Base-by-base conservation (phyloP, 805 yeast species). In the Candida hispaniensis region DNA sequence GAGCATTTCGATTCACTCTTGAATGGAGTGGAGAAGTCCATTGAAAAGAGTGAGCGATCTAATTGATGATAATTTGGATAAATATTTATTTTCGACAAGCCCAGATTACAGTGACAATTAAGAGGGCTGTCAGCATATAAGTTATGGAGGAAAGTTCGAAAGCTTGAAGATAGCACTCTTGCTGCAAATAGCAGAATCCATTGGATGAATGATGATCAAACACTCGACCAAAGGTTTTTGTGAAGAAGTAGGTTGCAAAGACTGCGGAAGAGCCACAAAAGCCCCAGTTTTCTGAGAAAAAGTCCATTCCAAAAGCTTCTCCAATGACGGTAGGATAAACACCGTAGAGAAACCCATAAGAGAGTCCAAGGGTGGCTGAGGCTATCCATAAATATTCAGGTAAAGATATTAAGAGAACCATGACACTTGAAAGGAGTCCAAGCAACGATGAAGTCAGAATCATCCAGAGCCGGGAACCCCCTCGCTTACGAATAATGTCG, bases 201-300 rank as follows among this genome's bases (percentile, higher is more conserved):
- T 11, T 23, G 28, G 23, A 23, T 13, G 36, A 32, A 9, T 34
- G 38, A 12, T 25, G 20, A 50, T 79, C 93, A 51, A 73, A 79
- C 20, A 69, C 63, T 18, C 56, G 49, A 6, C 88, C 91, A 54
- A 79, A 75, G 25, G 73, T 52, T 18, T 63, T 60, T 21, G 80
- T 76, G 43, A 78, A 64, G 39, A 67, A 55, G 44, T 69, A 67
- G 27, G 77, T 67, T 2, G 80, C 71, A 1, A 74, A 41, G 6
- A 75, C 67, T 1, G 91, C 85, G 0, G 83, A 71, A 27, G 74
- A 48, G 10, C 75, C 71, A 10, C 76, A 66, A 20, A 72, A 50
- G 1, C 93, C 93, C 81, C 83, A 79, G 47, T 77, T 77, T 43
- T 67, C 71, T 4, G 80, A 69, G 48, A 78, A 77, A 13, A 60